These are phyloP conservation scores for Breynia disticha DNA, from an alignment of 441 rosid genomes.

Conservation along the genomic window DNA sequence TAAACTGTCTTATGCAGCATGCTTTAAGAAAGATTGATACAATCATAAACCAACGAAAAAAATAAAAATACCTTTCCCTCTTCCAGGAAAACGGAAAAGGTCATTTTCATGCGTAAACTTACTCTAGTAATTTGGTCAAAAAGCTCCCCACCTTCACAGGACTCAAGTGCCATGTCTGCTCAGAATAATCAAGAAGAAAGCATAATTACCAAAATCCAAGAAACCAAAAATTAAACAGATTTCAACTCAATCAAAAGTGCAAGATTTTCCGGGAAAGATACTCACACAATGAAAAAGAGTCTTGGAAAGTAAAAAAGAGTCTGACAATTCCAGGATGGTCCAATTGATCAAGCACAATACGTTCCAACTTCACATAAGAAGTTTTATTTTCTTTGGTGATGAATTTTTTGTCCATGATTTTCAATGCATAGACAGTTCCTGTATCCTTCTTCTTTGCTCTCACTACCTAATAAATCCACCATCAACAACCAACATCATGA, in stretches of 20 bases:
- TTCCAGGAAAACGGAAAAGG: constrained; percentile 1
- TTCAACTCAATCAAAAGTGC: too few species aligned
- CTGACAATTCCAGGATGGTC: constrained; percentile 69
- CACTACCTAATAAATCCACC: constrained; percentile 50
- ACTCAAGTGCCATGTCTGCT: constrained; percentile 97
- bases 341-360: constrained; percentile 62
- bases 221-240: constrained; percentile 2
- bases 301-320: constrained; percentile 58
- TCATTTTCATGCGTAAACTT: constrained; percentile 26
- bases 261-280: constrained; percentile 16
- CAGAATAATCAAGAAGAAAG: constrained; percentile 17
- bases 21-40: background rate
- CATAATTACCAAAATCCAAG: constrained; percentile 9
- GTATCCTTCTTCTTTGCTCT: constrained; percentile 93
- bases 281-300: constrained; percentile 53
- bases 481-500: too few species aligned
- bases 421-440: constrained; percentile 82
- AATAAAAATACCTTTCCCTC: background rate
- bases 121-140: constrained; percentile 98
- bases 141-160: constrained; percentile 98
- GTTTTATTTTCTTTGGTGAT: constrained; percentile 99
- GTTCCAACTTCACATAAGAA: constrained; percentile 90
- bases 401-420: constrained; percentile 98
- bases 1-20: background rate
- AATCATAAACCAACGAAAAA: too few species aligned